phyloP scores from a whole-genome alignment of 305 asterid species.

The Fraxinus velutina region DNA sequence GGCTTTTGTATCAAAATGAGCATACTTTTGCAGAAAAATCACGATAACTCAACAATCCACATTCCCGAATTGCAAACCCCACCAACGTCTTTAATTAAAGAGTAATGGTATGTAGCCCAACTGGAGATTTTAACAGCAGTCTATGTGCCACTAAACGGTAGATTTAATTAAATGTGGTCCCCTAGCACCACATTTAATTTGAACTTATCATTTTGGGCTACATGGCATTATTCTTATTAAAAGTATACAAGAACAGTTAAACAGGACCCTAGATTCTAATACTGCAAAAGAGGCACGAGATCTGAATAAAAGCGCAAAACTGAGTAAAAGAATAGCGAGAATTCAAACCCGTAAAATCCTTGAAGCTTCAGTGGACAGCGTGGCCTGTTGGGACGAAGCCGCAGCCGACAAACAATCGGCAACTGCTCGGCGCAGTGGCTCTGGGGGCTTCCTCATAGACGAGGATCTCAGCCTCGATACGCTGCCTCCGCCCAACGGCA shows the following conservation, averaged over 20 bases:
- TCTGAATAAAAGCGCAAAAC: conserved; percentile 22
- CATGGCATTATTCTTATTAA: not conserved
- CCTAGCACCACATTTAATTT: not conserved
- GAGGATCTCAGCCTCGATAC: conserved; percentile 87
- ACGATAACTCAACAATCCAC: not conserved
- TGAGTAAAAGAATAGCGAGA: conserved; percentile 16
- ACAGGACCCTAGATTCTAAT: conserved; percentile 27
- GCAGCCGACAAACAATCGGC: conserved; percentile 93
- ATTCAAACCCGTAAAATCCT: conserved; percentile 82
- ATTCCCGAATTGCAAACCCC: not conserved
- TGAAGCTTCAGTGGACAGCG: conserved; percentile 61
- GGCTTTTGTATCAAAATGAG: not conserved
- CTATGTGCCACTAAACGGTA: not conserved
- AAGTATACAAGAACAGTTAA: not conserved
- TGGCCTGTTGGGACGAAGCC: conserved; percentile 53
- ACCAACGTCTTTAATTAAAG: not conserved
- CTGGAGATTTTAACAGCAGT: not conserved
- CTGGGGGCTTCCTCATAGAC: conserved; percentile 81
- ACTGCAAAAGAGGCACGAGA: conserved; percentile 13
- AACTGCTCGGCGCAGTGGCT: conserved; percentile 96
- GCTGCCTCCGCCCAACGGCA: conserved; percentile 61
- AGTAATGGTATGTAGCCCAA: not conserved
- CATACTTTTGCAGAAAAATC: not conserved
- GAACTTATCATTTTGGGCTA: not conserved
- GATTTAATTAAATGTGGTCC: not conserved